A percentile compares a stretch with the other conserved stretches of the same genome.
Conservation (phyloP, 306 rosid species). For the cucumber (Cucumis sativus) region Cucumber_9930_V3 NC_026660.2:29766001-29766500, state of each 20-base stretch:
- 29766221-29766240: neutral
- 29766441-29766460: neutral
- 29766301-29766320: slow-evolving; percentile 1
- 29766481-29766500: neutral
- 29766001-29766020: neutral
- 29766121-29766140: neutral
- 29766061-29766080: neutral
- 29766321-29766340: neutral
- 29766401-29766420: neutral
- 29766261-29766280: neutral
- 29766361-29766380: neutral
- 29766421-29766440: slow-evolving; percentile 5
- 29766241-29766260: neutral
- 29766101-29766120: neutral
- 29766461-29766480: neutral
- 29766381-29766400: slow-evolving; percentile 2
- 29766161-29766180: neutral
- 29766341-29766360: neutral
- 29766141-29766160: neutral
- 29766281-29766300: neutral
- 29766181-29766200: neutral
- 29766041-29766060: neutral
- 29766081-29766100: neutral
- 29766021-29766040: neutral
- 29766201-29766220: neutral